Conservation (phyloP, 164 flowering plant species). For the Liquidambar formosana region DNA sequence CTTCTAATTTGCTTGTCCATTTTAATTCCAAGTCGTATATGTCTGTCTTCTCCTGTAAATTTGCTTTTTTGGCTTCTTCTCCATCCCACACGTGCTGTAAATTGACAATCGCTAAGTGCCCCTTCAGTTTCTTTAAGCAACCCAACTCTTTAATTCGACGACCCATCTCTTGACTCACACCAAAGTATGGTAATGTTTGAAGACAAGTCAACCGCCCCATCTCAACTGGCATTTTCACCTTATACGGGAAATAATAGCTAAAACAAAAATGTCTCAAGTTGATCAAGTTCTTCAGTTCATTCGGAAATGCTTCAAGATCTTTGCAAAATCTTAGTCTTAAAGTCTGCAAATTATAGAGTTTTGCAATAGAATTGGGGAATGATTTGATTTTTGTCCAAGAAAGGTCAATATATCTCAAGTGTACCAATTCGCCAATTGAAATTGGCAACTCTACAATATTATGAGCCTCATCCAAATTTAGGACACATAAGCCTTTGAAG, state of each 20-base stretch:
- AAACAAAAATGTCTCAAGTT: slow-evolving; percentile 16
- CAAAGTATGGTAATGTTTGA: slow-evolving; percentile 12
- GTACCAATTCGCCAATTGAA: slow-evolving; percentile 7
- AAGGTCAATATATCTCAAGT: neutral
- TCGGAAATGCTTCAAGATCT: neutral
- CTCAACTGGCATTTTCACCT: neutral
- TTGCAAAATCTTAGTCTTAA: neutral
- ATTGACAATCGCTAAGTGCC: neutral
- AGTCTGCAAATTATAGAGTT: slow-evolving; percentile 19
- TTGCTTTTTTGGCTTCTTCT: slow-evolving; percentile 8
- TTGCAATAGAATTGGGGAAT: slow-evolving; percentile 4
- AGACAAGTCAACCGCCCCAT: slow-evolving; percentile 5
- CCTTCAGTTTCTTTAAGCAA: neutral
- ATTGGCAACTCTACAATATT: neutral
- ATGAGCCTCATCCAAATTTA: no score
- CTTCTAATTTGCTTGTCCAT: neutral
- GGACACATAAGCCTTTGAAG: no score
- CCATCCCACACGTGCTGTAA: neutral
- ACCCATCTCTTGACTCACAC: neutral
- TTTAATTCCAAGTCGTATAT: neutral
- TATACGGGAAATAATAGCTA: neutral
- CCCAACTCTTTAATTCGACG: slow-evolving; percentile 5
- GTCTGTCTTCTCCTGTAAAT: neutral
- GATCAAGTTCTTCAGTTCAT: neutral
- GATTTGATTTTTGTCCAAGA: no score